Conservation (phyloP, 805 yeast species). For the Geotrichum ghanense region DNA sequence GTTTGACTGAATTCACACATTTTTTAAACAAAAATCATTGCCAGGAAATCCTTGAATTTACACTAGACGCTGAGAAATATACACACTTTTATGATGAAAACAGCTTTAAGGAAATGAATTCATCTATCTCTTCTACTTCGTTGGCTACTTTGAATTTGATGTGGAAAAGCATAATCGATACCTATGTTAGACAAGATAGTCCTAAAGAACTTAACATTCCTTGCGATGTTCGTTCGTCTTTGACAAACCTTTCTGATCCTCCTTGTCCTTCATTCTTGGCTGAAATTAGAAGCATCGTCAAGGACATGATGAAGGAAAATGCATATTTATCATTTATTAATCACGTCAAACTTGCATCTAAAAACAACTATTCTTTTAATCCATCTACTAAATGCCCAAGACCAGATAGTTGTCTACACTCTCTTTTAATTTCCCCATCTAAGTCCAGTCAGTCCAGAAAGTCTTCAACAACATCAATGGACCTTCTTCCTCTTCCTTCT, state of each 20-base stretch:
- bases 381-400: not conserved
- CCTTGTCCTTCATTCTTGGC: conserved; percentile 13
- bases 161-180: conserved; percentile 21
- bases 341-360: not conserved
- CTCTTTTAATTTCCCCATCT: not conserved
- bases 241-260: conserved; percentile 12
- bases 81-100: conserved; percentile 5
- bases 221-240: conserved; percentile 16
- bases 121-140: conserved; percentile 3
- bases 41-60: conserved; percentile 23
- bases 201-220: conserved; percentile 24
- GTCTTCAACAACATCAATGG: not conserved
- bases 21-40: conserved; percentile 23
- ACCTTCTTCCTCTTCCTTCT: not conserved
- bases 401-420: conserved; percentile 3
- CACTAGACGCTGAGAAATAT: conserved; percentile 20
- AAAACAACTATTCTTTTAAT: conserved; percentile 1
- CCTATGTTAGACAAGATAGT: conserved; percentile 17
- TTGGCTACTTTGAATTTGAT: conserved; percentile 5
- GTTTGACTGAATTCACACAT: conserved; percentile 19
- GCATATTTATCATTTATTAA: conserved; percentile 20
- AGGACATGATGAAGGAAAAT: conserved; percentile 21
- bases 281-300: conserved; percentile 13
- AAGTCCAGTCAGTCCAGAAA: not conserved
- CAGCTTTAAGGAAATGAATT: not conserved